Percentiles rank a stretch among this genome's conserved stretches.
These are phyloP conservation scores for Crithidia fasciculata DNA, from an alignment of 208 protist genomes.

Conservation along the genomic window DNA sequence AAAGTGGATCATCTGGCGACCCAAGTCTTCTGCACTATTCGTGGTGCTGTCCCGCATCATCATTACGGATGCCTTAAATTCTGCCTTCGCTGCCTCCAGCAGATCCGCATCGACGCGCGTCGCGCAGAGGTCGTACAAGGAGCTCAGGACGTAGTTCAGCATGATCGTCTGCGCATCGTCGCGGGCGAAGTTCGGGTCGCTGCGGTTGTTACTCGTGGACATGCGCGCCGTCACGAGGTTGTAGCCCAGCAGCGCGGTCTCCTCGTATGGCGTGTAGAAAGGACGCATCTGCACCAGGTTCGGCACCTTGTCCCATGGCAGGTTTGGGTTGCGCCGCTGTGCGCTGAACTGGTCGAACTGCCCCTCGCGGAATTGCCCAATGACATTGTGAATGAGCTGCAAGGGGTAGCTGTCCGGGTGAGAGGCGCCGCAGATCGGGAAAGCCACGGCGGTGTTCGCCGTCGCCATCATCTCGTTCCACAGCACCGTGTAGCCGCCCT, in stretches of 20 bases:
- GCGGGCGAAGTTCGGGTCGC: conserved; percentile 33
- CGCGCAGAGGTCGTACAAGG: conserved; percentile 69
- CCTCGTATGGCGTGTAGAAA: conserved; percentile 93
- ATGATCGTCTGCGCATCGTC: conserved; percentile 77
- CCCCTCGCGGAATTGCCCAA: conserved; percentile 93
- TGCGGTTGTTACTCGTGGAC: conserved; percentile 31
- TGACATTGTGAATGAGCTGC: conserved; percentile 93
- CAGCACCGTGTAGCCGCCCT: conserved; percentile 72
- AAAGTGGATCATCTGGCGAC: conserved; percentile 97
- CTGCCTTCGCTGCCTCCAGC: conserved; percentile 93
- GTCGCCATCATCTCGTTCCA: conserved; percentile 84
- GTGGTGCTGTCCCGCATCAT: conserved; percentile 96
- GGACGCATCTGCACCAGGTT: conserved; percentile 82
- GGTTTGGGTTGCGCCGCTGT: conserved; percentile 71
- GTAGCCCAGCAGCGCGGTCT: conserved; percentile 90
- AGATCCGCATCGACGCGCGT: conserved; percentile 71
- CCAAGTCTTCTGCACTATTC: conserved; percentile 95
- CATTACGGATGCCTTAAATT: conserved; percentile 93
- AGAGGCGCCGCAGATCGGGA: conserved; percentile 84
- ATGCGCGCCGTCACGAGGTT: conserved; percentile 78
- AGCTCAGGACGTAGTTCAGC: conserved; percentile 74
- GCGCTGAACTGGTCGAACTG: conserved; percentile 73
- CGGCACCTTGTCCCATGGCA: conserved; percentile 69
- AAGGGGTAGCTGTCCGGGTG: conserved; percentile 94
- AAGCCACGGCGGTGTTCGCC: conserved; percentile 83